Percentiles rank a stretch among this genome's conserved stretches.
phyloP scores from a whole-genome alignment of 2,329 filamentous ascomycete species.

The Aspergillus sp. region DNA sequence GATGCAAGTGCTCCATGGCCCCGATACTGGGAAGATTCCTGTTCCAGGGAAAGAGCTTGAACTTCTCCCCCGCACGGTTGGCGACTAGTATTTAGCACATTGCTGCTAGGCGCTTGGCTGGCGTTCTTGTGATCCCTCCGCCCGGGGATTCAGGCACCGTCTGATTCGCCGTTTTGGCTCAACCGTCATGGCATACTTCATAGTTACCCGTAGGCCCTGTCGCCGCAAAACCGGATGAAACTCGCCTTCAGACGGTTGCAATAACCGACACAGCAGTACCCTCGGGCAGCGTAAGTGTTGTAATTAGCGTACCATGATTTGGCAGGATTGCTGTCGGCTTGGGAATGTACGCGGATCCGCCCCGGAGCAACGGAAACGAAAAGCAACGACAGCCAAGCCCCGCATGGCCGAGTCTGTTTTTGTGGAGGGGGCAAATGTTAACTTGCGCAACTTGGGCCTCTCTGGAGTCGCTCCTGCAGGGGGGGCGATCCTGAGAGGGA shows the following conservation, averaged over 20 bases:
- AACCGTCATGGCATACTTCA: neutral
- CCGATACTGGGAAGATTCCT: neutral
- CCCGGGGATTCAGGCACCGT: neutral
- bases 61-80: neutral
- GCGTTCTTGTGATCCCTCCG: constrained; percentile 16
- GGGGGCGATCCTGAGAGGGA: neutral
- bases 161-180: neutral
- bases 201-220: neutral
- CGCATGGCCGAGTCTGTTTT: constrained; percentile 33
- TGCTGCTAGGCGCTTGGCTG: constrained; percentile 7
- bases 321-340: neutral
- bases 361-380: constrained; percentile 38
- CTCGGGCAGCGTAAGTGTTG: neutral
- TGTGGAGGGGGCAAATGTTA: constrained; percentile 10
- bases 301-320: neutral
- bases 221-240: neutral
- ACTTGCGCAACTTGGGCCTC: neutral
- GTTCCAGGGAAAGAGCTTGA: neutral
- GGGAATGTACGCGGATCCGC: constrained; percentile 19
- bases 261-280: neutral
- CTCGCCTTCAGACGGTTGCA: neutral
- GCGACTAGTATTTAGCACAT: neutral
- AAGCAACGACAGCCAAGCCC: constrained; percentile 22
- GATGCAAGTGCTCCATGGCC: neutral
- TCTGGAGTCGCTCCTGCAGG: constrained; percentile 8